These are phyloP conservation scores for Cyathus striatus DNA, from an alignment of 768 basidiomycete genomes.

Conservation along the genomic window DNA sequence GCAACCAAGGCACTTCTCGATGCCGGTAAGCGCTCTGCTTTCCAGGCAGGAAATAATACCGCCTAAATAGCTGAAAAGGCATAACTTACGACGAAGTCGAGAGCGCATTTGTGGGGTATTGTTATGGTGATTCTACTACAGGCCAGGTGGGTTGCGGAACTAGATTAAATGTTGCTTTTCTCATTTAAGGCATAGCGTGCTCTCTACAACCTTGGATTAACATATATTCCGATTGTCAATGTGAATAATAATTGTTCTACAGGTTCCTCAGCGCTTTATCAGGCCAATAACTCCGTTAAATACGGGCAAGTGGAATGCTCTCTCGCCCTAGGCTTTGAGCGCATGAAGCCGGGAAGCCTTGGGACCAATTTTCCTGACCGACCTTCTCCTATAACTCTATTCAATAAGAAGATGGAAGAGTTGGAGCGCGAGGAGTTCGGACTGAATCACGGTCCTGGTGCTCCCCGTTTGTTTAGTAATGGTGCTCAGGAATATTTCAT, in stretches of 20 bases:
- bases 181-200: constrained; percentile 43
- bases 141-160: constrained; percentile 49
- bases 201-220: constrained; percentile 79
- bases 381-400: constrained; percentile 40
- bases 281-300: constrained; percentile 68
- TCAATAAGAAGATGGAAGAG: constrained; percentile 37
- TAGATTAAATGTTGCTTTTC: not conserved
- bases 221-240: constrained; percentile 78
- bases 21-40: constrained; percentile 45
- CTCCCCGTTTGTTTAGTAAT: constrained; percentile 73
- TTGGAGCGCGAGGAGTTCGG: constrained; percentile 48
- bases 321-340: constrained; percentile 82
- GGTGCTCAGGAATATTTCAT: constrained; percentile 74
- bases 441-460: constrained; percentile 61
- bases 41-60: not conserved
- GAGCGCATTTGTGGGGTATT: constrained; percentile 72
- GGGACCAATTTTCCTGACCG: constrained; percentile 60
- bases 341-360: constrained; percentile 73
- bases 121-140: constrained; percentile 75
- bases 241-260: constrained; percentile 89
- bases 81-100: constrained; percentile 76
- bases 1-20: constrained; percentile 84
- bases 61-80: constrained; percentile 42
- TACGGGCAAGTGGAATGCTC: constrained; percentile 68
- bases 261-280: constrained; percentile 72